phyloP scores from a whole-genome alignment of 345 rosid genomes.

The Eucalyptus lansdowneana region DNA sequence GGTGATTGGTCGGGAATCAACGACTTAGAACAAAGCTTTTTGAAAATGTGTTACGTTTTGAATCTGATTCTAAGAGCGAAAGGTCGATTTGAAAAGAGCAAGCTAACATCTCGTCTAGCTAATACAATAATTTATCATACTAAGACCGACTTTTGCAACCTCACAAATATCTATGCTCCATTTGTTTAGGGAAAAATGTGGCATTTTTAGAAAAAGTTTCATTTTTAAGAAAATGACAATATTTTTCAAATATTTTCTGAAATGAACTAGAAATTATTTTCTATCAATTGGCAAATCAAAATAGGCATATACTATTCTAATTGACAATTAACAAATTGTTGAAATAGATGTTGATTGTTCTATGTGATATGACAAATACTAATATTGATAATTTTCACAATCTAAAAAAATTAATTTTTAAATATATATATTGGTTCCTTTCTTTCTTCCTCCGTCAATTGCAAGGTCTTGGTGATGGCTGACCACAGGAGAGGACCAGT shows the following conservation, averaged over 20 bases:
- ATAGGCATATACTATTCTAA: too few relatives aligned
- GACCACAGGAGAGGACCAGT: fast-evolving
- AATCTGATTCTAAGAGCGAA: not conserved
- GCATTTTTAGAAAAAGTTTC: too few relatives aligned
- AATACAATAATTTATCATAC: not conserved
- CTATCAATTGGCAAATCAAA: not conserved
- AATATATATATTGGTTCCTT: too few relatives aligned
- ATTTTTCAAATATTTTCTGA: too few relatives aligned
- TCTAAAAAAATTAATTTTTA: too few relatives aligned
- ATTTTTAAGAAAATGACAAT: too few relatives aligned
- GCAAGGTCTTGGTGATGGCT: too few relatives aligned
- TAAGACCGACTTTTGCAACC: not conserved
- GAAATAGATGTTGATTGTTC: fast-evolving
- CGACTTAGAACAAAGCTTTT: not conserved
- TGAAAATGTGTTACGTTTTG: not conserved
- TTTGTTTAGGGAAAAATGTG: too few relatives aligned
- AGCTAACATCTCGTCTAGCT: not conserved
- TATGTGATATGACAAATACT: fast-evolving
- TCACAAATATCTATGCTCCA: fast-evolving
- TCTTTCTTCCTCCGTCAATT: too few relatives aligned
- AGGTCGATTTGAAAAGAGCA: not conserved
- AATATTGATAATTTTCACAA: too few relatives aligned
- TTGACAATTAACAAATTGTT: not conserved
- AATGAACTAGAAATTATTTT: too few relatives aligned
- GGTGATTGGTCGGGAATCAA: not conserved